These are phyloP conservation scores for Cantharellus cinnabarinus DNA, from an alignment of 768 basidiomycete genomes.

Conservation along the genomic window DNA sequence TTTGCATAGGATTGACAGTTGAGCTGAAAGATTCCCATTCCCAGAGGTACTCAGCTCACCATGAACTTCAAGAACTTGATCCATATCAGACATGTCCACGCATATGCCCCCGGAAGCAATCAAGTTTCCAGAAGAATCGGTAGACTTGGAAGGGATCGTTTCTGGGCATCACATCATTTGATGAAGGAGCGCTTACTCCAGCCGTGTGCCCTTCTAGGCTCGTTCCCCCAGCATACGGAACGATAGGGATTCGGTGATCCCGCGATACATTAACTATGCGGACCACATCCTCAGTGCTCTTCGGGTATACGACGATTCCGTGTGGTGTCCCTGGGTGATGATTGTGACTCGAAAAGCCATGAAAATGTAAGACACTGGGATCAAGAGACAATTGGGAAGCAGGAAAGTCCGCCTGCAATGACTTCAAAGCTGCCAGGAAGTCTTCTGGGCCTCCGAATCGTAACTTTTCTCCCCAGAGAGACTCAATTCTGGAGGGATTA, in stretches of 20 bases:
- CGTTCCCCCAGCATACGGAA: conserved; percentile 69
- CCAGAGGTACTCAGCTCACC: conserved; percentile 16
- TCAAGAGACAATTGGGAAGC: conserved; percentile 13
- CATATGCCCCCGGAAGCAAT: conserved; percentile 32
- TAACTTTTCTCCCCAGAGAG: background rate
- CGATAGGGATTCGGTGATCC: conserved; percentile 54
- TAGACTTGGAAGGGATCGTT: background rate
- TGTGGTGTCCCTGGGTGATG: conserved; percentile 16
- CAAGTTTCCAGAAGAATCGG: background rate
- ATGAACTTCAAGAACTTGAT: conserved; percentile 38
- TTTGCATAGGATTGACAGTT: background rate
- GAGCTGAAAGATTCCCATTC: conserved; percentile 11
- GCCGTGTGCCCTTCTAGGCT: conserved; percentile 57
- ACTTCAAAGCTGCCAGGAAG: background rate
- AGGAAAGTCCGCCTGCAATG: background rate
- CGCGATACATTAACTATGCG: conserved; percentile 56
- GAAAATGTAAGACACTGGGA: conserved; percentile 26
- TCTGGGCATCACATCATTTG: background rate
- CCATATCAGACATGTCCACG: conserved; percentile 46
- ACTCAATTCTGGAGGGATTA: background rate
- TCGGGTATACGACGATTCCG: conserved; percentile 32
- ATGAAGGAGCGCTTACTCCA: background rate
- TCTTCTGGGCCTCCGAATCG: background rate
- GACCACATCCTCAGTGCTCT: conserved; percentile 64
- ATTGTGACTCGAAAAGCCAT: conserved; percentile 51